Conservation (phyloP, 2,329 filamentous ascomycete genomes). For the Diaporthe citri region DNA sequence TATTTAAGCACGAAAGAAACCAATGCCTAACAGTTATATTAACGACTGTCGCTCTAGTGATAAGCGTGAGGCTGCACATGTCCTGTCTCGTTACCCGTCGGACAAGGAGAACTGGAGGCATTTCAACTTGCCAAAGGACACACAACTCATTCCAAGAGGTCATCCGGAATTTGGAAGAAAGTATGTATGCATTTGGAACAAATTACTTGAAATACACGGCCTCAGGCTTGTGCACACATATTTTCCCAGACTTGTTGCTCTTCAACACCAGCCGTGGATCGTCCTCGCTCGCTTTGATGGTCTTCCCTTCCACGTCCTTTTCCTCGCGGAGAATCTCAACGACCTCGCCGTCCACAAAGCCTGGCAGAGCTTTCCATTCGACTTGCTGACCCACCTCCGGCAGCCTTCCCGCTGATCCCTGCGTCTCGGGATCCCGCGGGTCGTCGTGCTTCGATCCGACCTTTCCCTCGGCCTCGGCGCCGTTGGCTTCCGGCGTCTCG, state of each 20-base stretch:
- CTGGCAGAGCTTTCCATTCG: slow-evolving; percentile 38
- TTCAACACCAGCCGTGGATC: slow-evolving; percentile 39
- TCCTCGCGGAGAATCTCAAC: slow-evolving; percentile 36
- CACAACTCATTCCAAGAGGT: too few species aligned
- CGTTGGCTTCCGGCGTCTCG: neutral
- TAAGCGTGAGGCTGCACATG: too few species aligned
- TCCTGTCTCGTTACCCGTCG: too few species aligned
- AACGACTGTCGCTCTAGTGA: too few species aligned
- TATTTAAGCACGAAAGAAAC: too few species aligned
- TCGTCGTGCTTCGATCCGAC: slow-evolving; percentile 42
- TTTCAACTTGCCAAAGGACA: too few species aligned
- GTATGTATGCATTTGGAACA: too few species aligned
- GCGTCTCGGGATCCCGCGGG: slow-evolving; percentile 28
- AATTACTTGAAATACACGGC: slow-evolving; percentile 49
- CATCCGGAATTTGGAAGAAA: neutral
- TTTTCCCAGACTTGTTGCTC: slow-evolving; percentile 38
- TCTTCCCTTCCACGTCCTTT: slow-evolving; percentile 39
- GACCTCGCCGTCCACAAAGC: slow-evolving; percentile 41
- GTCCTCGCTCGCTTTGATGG: slow-evolving; percentile 37
- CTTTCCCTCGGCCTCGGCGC: slow-evolving; percentile 23
- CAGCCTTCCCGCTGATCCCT: slow-evolving; percentile 36
- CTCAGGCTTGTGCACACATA: slow-evolving; percentile 42
- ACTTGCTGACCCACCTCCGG: slow-evolving; percentile 38
- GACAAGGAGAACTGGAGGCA: too few species aligned
- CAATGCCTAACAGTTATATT: too few species aligned